phyloP scores from a whole-genome alignment of 179 eudicot species.

The Nepenthes alata region DNA sequence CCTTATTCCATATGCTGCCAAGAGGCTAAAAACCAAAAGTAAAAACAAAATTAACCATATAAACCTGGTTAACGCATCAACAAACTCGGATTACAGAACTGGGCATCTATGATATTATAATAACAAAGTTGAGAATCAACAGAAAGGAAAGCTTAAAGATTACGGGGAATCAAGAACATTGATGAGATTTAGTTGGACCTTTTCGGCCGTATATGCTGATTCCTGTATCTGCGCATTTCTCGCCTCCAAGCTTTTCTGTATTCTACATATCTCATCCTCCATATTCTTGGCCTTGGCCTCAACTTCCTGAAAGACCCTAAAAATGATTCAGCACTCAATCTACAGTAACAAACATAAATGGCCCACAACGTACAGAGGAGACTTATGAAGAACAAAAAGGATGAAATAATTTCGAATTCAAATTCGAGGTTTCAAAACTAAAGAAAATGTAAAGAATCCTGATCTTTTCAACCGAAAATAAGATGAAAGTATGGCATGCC shows the following conservation, averaged over 20 bases:
- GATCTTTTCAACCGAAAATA: background rate
- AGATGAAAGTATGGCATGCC: slow-evolving; percentile 16
- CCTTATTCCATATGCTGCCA: too few relatives aligned
- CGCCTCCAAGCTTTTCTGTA: slow-evolving; percentile 70
- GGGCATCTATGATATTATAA: too few relatives aligned
- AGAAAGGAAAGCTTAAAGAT: background rate
- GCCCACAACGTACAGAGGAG: background rate
- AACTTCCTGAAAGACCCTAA: slow-evolving; percentile 40
- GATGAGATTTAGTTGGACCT: slow-evolving; percentile 25
- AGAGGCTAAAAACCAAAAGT: too few relatives aligned
- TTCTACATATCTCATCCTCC: slow-evolving; percentile 56
- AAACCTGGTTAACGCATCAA: too few relatives aligned
- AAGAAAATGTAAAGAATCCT: slow-evolving; percentile 3
- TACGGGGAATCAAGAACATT: too few relatives aligned
- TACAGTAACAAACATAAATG: background rate
- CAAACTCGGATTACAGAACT: too few relatives aligned
- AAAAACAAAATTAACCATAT: too few relatives aligned
- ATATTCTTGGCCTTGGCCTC: slow-evolving; percentile 62
- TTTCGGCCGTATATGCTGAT: slow-evolving; percentile 51
- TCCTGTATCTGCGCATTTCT: slow-evolving; percentile 51
- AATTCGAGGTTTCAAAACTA: slow-evolving; percentile 2
- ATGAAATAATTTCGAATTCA: background rate
- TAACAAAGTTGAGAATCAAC: too few relatives aligned
- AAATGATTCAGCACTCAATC: background rate
- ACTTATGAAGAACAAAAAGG: slow-evolving; percentile 6